These are phyloP conservation scores for Tetrapisispora taiwanensis DNA, from an alignment of 805 yeast species.

Conservation along the genomic window DNA sequence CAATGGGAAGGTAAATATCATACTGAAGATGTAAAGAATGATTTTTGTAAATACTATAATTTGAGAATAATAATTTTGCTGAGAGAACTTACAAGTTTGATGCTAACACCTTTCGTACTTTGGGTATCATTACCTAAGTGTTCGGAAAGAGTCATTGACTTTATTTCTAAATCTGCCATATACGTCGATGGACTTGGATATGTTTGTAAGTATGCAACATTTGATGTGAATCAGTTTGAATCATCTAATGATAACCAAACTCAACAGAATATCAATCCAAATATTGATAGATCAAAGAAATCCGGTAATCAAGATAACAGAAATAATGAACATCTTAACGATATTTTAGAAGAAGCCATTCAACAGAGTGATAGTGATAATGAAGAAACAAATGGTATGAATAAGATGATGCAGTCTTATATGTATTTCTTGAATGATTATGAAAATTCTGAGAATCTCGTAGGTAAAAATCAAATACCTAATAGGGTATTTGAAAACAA, in stretches of 20 bases:
- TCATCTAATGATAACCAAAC: slow-evolving; percentile 5
- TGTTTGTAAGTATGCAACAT: slow-evolving; percentile 90
- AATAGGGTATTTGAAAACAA: slow-evolving; percentile 5
- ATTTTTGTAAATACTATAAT: slow-evolving; percentile 71
- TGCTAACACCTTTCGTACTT: slow-evolving; percentile 80
- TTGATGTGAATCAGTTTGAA: slow-evolving; percentile 56
- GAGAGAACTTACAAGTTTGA: slow-evolving; percentile 70
- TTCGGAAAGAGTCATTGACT: slow-evolving; percentile 73
- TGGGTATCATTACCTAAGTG: slow-evolving; percentile 73
- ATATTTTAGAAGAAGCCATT: slow-evolving; percentile 8
- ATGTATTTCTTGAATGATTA: slow-evolving; percentile 81
- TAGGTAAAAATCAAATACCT: slow-evolving; percentile 27
- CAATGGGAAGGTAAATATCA: slow-evolving; percentile 83
- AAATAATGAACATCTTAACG: neutral
- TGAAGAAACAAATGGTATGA: slow-evolving; percentile 34
- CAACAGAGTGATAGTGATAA: slow-evolving; percentile 7
- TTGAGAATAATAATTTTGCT: slow-evolving; percentile 59
- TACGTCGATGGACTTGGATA: slow-evolving; percentile 93
- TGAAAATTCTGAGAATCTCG: slow-evolving; percentile 37
- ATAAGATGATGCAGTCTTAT: slow-evolving; percentile 88
- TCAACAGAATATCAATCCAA: too few relatives aligned
- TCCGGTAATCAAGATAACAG: neutral
- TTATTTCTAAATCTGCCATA: slow-evolving; percentile 79
- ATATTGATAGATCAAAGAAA: neutral
- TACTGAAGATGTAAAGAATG: slow-evolving; percentile 71